Conservation (phyloP, 139 green algal species). For the Closterium sp. region DNA sequence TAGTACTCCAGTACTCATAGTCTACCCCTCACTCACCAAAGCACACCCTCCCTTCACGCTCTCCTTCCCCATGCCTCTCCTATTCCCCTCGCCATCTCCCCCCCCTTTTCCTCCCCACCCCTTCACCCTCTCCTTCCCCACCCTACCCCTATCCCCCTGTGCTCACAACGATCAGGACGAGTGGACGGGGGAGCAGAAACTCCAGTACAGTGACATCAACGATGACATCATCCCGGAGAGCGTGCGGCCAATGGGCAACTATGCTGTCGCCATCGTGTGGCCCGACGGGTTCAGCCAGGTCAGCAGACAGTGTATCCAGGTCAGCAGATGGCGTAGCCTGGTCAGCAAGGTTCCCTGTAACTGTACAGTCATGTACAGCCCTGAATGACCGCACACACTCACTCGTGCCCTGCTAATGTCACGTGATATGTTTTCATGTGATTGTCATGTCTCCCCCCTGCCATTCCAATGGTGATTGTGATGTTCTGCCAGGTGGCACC, state of each 20-base stretch:
- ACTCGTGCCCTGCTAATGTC: too few relatives aligned
- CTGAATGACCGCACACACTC: too few relatives aligned
- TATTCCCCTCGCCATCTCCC: not conserved
- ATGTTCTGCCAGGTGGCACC: constrained; percentile 45
- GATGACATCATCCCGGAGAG: constrained; percentile 71
- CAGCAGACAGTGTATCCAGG: not conserved
- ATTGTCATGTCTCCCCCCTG: not conserved
- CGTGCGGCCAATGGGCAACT: constrained; percentile 89
- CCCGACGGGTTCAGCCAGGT: constrained; percentile 60
- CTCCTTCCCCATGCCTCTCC: not conserved
- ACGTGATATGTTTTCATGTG: not conserved
- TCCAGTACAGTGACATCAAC: constrained; percentile 58
- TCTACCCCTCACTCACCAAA: not conserved
- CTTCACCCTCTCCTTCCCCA: not conserved
- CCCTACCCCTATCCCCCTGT: not conserved
- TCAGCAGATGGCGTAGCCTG: not conserved
- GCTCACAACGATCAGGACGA: constrained; percentile 39
- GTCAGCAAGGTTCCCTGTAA: not conserved
- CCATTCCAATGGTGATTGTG: too few relatives aligned
- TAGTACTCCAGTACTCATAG: too few relatives aligned
- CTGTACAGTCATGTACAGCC: not conserved
- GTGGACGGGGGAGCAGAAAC: constrained; percentile 56
- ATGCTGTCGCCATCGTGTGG: constrained; percentile 82
- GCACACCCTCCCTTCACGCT: not conserved
- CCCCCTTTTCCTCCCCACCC: not conserved